Percentiles rank a stretch among this genome's conserved stretches.
Conservation (phyloP, 768 basidiomycete genomes). For the Rhodosporidiobolus sp. region DNA sequence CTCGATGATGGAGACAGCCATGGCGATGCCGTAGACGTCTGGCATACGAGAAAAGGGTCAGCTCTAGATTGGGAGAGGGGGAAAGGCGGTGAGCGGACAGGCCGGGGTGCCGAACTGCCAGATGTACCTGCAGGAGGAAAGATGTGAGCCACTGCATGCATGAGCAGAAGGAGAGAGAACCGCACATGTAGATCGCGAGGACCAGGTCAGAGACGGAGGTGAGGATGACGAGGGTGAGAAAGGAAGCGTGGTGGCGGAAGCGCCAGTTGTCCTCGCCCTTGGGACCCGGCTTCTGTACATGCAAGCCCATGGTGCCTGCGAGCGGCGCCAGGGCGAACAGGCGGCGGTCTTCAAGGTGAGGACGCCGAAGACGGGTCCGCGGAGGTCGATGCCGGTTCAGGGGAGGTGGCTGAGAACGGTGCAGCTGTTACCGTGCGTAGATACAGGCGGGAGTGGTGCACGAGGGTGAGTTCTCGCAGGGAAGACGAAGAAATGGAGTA, state of each 20-base stretch:
- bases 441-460: no score
- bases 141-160: background rate
- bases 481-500: no score
- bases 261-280: background rate
- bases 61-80: background rate
- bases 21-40: background rate
- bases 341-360: no score
- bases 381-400: no score
- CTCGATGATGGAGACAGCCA: background rate
- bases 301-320: background rate
- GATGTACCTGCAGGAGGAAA: background rate
- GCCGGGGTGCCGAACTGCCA: background rate
- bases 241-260: background rate
- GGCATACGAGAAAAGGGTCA: background rate
- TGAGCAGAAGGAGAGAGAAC: background rate
- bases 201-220: background rate
- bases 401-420: no score
- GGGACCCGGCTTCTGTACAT: no score
- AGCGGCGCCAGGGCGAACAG: background rate
- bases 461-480: no score
- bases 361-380: no score
- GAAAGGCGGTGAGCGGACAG: background rate
- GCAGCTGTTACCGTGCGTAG: no score
- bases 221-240: background rate
- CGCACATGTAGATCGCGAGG: background rate